phyloP scores from a whole-genome alignment of 2,329 filamentous ascomycete genomes.

The Paecilomyces formosus region DNA sequence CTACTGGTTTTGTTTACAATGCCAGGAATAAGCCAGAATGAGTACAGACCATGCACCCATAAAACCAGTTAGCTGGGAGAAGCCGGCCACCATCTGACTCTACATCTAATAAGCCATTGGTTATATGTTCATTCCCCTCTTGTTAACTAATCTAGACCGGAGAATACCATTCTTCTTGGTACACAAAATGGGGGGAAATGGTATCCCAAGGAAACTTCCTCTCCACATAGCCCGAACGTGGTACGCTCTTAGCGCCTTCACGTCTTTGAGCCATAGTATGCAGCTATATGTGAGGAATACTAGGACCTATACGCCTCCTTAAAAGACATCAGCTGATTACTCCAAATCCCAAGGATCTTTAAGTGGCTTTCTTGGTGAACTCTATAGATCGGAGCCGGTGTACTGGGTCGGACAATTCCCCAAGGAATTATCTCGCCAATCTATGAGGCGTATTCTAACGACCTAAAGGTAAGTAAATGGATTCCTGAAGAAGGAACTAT shows the following conservation, averaged over 20 bases:
- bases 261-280: background rate
- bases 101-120: background rate
- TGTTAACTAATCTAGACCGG: background rate
- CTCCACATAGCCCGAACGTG: background rate
- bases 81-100: background rate
- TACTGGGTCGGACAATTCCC: background rate
- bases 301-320: background rate
- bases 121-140: background rate
- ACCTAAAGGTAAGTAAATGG: background rate
- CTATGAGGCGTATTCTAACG: background rate
- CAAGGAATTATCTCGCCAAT: background rate
- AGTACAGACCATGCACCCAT: too few species aligned
- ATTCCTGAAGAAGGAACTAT: background rate
- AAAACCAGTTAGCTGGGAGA: too few species aligned
- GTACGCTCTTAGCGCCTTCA: background rate
- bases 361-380: background rate
- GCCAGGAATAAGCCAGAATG: too few species aligned
- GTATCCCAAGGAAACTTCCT: background rate
- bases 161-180: background rate
- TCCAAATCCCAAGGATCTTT: background rate
- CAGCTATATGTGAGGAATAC: background rate
- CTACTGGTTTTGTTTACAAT: too few species aligned
- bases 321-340: background rate
- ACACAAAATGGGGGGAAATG: background rate
- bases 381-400: background rate